Evolutionary conservation across 768 basidiomycete species (phyloP), one percentile per base, ranked within the genome.

Genomic region (Pleurotus salmoneostramineus): DNA sequence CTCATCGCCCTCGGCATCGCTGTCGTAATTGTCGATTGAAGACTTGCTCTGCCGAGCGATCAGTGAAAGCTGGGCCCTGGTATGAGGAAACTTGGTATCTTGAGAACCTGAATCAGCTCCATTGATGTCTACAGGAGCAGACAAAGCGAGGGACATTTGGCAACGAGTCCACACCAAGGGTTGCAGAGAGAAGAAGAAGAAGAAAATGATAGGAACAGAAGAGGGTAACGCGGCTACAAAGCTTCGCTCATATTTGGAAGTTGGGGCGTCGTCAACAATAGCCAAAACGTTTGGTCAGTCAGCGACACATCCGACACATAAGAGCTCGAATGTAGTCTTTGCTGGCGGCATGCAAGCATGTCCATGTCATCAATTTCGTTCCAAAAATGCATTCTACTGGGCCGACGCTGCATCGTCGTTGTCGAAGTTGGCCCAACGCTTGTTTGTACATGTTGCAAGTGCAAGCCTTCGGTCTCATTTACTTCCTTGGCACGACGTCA

Each of bases 11-110:
- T 88, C 85, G 31, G 71, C 68, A 58, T 87, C 85, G 63, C 73
- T 71, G 59, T 89, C 88, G 63, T 79, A 77, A 50, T 68, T 75
- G 61, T 88, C 85, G 8, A 48, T 17, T 47, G 14, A 11, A 21
- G 56, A 56, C 69, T 83, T 89, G 76, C 86, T 81, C 65, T 89
- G 87, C 45, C 89, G 83, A 56, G 87, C 83, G 63, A 93, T 84
- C 31, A 83, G 81, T 37, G 83, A 77, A 31, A 94, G 82, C 72
- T 92, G 89, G 4, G 92, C 92, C 12, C 89, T 82, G 21, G 89
- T 92, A 69, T 94, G 92, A 34, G 90, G 88, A 71, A 88, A 92
- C 68, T 83, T 83, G 63, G 74, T 61, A 21, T 47, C 46, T 32
- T 62, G 11, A 11, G 47, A 40, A 49, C 48, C 56, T 11, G 32